Conservation (phyloP, 768 basidiomycete species). For the Crepidotus variabilis region DNA sequence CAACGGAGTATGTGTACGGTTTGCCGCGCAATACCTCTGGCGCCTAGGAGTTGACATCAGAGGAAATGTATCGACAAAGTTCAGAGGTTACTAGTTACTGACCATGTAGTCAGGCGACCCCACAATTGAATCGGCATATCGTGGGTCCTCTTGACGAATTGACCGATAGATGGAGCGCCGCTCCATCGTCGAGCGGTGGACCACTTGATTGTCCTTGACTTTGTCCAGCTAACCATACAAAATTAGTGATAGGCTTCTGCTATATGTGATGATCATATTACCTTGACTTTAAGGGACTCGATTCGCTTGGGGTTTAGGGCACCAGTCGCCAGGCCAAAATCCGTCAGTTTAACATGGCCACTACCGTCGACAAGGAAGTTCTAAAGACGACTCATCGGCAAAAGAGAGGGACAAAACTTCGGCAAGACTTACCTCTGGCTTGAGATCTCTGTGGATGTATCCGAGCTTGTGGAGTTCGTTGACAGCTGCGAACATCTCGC, state of each 20-base stretch:
- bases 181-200: constrained; percentile 91
- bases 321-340: constrained; percentile 97
- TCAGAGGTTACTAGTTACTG: constrained; percentile 4
- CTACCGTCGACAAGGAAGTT: constrained; percentile 96
- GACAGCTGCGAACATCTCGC: constrained; percentile 96
- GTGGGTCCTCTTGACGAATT: constrained; percentile 83
- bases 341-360: constrained; percentile 96
- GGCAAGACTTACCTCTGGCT: constrained; percentile 74
- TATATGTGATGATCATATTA: constrained; percentile 23
- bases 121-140: constrained; percentile 96
- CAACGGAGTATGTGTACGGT: constrained; percentile 93
- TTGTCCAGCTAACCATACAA: constrained; percentile 71
- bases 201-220: constrained; percentile 88
- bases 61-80: not conserved
- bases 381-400: constrained; percentile 31
- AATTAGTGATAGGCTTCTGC: not conserved
- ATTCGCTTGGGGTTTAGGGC: constrained; percentile 93
- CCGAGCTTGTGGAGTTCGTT: constrained; percentile 95
- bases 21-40: constrained; percentile 91
- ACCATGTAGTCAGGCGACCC: constrained; percentile 99
- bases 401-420: not conserved
- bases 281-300: constrained; percentile 92
- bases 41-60: constrained; percentile 34
- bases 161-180: constrained; percentile 93
- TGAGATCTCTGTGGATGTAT: constrained; percentile 97